Evolutionary conservation across 495 filamentous ascomycete species (phyloP), one percentile per base, ranked within the genome.

Genomic region (Astrothelium subdiscretum): DNA sequence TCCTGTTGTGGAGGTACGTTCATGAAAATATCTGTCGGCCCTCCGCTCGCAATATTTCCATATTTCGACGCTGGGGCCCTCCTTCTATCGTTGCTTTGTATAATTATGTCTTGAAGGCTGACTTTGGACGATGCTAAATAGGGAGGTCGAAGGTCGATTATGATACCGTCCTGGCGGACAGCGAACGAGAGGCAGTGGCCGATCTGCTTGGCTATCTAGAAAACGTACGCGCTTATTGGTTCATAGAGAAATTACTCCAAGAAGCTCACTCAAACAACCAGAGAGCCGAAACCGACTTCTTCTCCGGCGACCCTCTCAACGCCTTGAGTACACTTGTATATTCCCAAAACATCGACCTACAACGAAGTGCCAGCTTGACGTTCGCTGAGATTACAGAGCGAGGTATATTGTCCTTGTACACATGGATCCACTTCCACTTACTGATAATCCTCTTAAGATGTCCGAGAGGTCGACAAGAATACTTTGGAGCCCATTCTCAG

Each of bases 381-480:
- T 99, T 99, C 78, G 94, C 94, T 31, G 94, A 99, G 73, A 97
- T 99, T 70, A 99, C 94, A 15, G 94, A 99, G 73, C 79, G 91
- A 88, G 95, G 94, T 97, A 79, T 54, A 60, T 31, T 52, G 61
- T 40, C 26, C n/a, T 32, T 10, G 12, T 27, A 51, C 8, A 24
- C 60, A 27, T 43, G 60, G 5, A 48, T 29, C 12, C 0, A 44
- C 12, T 13, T 31, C 51, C 0, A 35, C 15, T 31, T 32, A 1
- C 24, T 31, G 51, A 29, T 42, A 42, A 43, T 26, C 48, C n/a
- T 8, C 18, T 60, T 32, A 63, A 98, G 94, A 98, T 87, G 94
- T 97, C 58, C 85, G 91, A 67, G 90, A 96, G 74, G 94, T 98
- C 66, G 92, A 96, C 70, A 84, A 90, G 57, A 88, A 95, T 71